Evolutionary conservation across 2,329 filamentous ascomycete species (phyloP).

Genomic region (Calonectria pseudoreteaudii): DNA sequence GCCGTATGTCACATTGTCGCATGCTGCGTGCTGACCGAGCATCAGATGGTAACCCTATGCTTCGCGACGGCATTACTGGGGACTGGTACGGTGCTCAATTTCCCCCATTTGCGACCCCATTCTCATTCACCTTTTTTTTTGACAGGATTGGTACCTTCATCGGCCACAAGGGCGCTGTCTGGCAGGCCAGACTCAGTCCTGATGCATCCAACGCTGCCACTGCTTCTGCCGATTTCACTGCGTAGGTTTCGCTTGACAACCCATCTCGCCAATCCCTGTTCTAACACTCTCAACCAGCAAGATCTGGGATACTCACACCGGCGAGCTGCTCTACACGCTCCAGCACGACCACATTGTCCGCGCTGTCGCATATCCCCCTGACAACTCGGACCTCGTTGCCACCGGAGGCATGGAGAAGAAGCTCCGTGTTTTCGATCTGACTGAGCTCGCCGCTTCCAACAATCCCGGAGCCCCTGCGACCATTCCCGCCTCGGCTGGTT

Average conservation of each 20-base stretch:
- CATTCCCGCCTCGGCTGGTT: constrained; percentile 72
- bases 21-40: constrained; percentile 37
- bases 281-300: constrained; percentile 70
- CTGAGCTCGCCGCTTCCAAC: constrained; percentile 62
- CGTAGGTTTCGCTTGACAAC: constrained; percentile 64
- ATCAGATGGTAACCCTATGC: constrained; percentile 96
- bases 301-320: constrained; percentile 96
- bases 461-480: constrained; percentile 54
- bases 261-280: background rate
- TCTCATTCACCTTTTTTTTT: constrained; percentile 34
- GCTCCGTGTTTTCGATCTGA: constrained; percentile 91
- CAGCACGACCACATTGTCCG: constrained; percentile 96
- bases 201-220: constrained; percentile 92
- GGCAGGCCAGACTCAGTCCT: constrained; percentile 91
- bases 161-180: constrained; percentile 97
- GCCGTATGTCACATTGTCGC: constrained; percentile 30
- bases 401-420: constrained; percentile 98
- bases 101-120: constrained; percentile 1
- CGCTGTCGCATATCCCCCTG: constrained; percentile 88
- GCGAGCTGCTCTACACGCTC: constrained; percentile 87
- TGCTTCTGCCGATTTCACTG: constrained; percentile 94
- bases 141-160: constrained; percentile 97
- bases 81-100: constrained; percentile 74
- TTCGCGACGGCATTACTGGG: constrained; percentile 93
- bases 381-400: constrained; percentile 85